Evolutionary conservation across 2,329 filamentous ascomycete genomes (phyloP), one percentile per base, ranked within the genome.

Genomic region (Diaporthe citri): DNA sequence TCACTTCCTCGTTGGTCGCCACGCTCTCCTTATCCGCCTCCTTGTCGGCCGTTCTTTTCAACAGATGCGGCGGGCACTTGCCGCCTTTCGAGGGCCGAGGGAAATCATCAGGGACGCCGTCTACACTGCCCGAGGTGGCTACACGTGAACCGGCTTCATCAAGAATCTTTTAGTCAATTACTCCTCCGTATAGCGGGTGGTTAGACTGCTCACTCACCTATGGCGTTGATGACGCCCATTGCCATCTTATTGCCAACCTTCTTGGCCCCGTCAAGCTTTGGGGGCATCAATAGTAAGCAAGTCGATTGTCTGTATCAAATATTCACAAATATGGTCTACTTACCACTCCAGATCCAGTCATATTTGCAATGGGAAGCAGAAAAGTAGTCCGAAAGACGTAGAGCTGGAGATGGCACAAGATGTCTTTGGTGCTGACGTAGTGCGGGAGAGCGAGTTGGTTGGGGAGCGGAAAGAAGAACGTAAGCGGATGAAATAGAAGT

Each of bases 141-240:
- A 25, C 25, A 46, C 25, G 1, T 12, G 59, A 28, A 1, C 39
- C 36, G 25, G 25, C 59, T 64, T 22, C n/a, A 46, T 46, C 4
- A 2, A 1, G 39, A 2, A 2, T 4, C 2, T 31, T 7, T n/a
- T 20, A 8, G 9, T 64, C 17, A 46, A 12, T 10, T 9, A 0
- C 17, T 12, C 13, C 39, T 31, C 7, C 3, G n/a, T 12, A 20
- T 3, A 22, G 10, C 25, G 3, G 13, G 57, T 5, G 39, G 3
- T 2, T 8, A 15, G 39, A 17, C 10, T 6, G 8, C 4, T 13
- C 6, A 31, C 39, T 64, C 8, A 46, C 59, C 59, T 64, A 64
- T 64, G 25, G 39, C 59, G 31, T 64, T 64, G 8, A 64, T 46
- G 12, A 64, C 1, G 2, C 39, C 39, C 59, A 57, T 57, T 7